These are phyloP conservation scores for Acacia melanoxylon DNA, from an alignment of 306 rosid genomes.

Conservation along the genomic window DNA sequence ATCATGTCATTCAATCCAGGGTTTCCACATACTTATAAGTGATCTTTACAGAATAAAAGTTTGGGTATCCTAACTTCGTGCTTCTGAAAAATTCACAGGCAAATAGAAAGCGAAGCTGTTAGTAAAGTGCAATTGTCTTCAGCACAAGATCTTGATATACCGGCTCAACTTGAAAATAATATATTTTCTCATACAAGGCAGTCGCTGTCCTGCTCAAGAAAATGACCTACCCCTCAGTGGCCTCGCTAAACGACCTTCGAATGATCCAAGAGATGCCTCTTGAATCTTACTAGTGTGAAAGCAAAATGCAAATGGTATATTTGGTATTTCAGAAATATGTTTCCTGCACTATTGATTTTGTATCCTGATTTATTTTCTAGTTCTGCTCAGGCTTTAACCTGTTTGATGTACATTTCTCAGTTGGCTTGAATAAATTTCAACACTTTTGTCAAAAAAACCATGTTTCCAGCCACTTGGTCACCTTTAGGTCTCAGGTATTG, in stretches of 20 bases:
- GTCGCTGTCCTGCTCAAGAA: neutral
- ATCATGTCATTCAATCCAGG: too few relatives aligned
- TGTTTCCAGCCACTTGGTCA: neutral
- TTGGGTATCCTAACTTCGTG: too few relatives aligned
- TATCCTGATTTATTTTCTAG: neutral
- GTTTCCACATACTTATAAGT: too few relatives aligned
- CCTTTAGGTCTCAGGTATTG: conserved; percentile 6
- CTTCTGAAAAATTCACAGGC: too few relatives aligned
- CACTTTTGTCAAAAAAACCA: neutral
- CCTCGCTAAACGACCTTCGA: neutral
- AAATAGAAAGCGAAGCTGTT: too few relatives aligned
- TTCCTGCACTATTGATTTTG: neutral
- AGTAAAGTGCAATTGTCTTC: too few relatives aligned
- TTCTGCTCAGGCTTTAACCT: neutral
- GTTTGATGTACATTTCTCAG: neutral
- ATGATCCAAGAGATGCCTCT: neutral
- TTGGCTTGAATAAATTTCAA: neutral
- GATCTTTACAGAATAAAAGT: too few relatives aligned
- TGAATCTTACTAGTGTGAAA: neutral
- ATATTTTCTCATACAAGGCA: neutral
- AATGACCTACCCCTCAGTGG: neutral
- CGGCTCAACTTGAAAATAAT: too few relatives aligned
- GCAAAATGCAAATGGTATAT: neutral
- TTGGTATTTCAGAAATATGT: neutral
- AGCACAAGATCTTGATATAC: too few relatives aligned